Conservation (phyloP, 176 grass and related monocot species). For the Oryza officinalis region DNA sequence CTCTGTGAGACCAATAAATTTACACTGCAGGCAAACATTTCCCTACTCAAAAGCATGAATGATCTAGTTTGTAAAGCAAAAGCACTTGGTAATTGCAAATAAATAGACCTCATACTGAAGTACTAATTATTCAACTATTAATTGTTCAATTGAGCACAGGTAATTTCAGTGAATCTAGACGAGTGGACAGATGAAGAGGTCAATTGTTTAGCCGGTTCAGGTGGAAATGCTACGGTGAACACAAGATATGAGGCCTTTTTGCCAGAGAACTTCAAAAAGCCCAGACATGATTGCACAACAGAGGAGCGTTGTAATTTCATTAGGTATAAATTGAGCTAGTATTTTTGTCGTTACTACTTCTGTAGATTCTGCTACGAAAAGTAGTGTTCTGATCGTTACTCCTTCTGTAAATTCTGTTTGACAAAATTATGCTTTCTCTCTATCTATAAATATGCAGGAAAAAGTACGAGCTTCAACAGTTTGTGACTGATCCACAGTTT, state of each 20-base stretch:
- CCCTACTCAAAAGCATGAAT: too few relatives aligned
- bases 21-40: too few relatives aligned
- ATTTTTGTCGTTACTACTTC: not conserved
- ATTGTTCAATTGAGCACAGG: slow-evolving; percentile 29
- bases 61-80: slow-evolving; percentile 1
- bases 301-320: slow-evolving; percentile 85
- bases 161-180: slow-evolving; percentile 92
- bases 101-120: not conserved
- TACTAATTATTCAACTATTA: not conserved
- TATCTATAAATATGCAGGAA: slow-evolving; percentile 53
- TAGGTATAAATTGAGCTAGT: slow-evolving; percentile 38
- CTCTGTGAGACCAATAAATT: too few relatives aligned
- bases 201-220: slow-evolving; percentile 57
- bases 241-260: slow-evolving; percentile 82
- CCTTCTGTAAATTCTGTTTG: not conserved
- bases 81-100: not conserved
- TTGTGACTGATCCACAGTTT: slow-evolving; percentile 60
- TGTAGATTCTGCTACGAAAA: not conserved
- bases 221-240: slow-evolving; percentile 83
- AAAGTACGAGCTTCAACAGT: slow-evolving; percentile 91
- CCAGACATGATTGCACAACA: slow-evolving; percentile 62
- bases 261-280: slow-evolving; percentile 70
- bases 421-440: not conserved
- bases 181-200: slow-evolving; percentile 95
- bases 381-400: not conserved